Conservation (phyloP, 2,329 filamentous ascomycete species). For the Furcasterigmium furcatum region DNA sequence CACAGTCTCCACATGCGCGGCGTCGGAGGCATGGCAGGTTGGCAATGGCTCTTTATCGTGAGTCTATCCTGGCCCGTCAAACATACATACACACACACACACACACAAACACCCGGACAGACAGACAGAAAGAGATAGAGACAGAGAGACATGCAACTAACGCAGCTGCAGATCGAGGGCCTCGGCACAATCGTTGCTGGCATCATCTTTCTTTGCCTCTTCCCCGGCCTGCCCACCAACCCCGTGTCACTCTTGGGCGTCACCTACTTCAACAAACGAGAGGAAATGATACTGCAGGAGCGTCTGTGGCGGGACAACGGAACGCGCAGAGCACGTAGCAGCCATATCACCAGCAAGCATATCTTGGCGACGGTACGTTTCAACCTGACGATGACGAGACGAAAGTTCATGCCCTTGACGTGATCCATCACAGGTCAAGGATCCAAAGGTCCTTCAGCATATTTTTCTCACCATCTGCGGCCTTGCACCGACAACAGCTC, state of each 20-base stretch:
- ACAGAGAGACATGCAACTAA: too few relatives aligned
- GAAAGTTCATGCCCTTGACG: too few relatives aligned
- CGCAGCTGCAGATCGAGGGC: background rate
- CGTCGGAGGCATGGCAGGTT: conserved; percentile 37
- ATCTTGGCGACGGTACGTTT: too few relatives aligned
- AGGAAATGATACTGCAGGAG: background rate
- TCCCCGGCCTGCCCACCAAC: background rate
- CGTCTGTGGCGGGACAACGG: background rate
- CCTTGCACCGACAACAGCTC: background rate
- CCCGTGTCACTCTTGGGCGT: background rate
- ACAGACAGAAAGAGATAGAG: too few relatives aligned
- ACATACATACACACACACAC: too few relatives aligned
- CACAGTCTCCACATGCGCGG: conserved; percentile 18
- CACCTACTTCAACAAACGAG: background rate
- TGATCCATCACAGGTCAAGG: too few relatives aligned
- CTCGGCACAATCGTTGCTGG: conserved; percentile 1
- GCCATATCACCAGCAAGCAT: too few relatives aligned
- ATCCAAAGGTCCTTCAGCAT: background rate
- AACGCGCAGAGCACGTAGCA: too few relatives aligned
- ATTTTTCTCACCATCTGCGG: background rate
- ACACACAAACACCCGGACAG: too few relatives aligned
- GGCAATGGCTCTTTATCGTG: conserved; percentile 49
- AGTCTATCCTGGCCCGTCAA: too few relatives aligned
- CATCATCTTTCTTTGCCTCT: background rate
- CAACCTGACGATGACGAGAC: too few relatives aligned